Conservation (phyloP, 805 yeast species). For the Starmera pachycereana region DNA sequence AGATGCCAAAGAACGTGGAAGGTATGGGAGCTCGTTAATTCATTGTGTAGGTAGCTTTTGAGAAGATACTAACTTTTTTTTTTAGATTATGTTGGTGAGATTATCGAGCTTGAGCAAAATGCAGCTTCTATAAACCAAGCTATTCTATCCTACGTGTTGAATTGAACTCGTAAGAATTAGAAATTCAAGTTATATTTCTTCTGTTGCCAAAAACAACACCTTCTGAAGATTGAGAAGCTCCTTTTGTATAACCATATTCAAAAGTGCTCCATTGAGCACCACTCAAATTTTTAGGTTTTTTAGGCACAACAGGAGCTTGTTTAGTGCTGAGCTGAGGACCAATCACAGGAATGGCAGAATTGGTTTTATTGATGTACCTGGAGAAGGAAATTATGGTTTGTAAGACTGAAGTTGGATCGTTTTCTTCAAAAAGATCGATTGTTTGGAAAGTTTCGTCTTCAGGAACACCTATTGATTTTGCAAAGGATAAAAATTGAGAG, state of each 20-base stretch:
- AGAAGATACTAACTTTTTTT: background rate
- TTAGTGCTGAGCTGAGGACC: constrained; percentile 48
- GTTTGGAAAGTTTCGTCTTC: constrained; percentile 80
- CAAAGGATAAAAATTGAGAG: constrained; percentile 54
- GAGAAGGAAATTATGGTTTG: constrained; percentile 67
- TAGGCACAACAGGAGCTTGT: constrained; percentile 42
- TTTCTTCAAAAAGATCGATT: constrained; percentile 57
- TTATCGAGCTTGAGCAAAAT: constrained; percentile 16
- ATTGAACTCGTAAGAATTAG: background rate
- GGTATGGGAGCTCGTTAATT: constrained; percentile 9
- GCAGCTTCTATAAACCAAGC: constrained; percentile 14
- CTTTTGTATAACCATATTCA: constrained; percentile 52
- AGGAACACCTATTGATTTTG: constrained; percentile 58
- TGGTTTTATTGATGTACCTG: constrained; percentile 48
- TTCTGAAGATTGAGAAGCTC: constrained; percentile 45
- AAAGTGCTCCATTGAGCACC: constrained; percentile 43
- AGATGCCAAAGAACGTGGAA: constrained; percentile 21
- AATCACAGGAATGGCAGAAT: constrained; percentile 39
- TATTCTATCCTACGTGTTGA: constrained; percentile 12
- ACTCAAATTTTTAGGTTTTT: constrained; percentile 38
- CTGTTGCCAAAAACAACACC: constrained; percentile 43
- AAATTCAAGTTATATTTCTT: constrained; percentile 28
- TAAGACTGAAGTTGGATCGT: constrained; percentile 73
- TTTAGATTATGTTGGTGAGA: constrained; percentile 16
- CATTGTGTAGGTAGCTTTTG: background rate